Conservation (phyloP, 2,329 filamentous ascomycete species). For the Exserohilum rostratum region DNA sequence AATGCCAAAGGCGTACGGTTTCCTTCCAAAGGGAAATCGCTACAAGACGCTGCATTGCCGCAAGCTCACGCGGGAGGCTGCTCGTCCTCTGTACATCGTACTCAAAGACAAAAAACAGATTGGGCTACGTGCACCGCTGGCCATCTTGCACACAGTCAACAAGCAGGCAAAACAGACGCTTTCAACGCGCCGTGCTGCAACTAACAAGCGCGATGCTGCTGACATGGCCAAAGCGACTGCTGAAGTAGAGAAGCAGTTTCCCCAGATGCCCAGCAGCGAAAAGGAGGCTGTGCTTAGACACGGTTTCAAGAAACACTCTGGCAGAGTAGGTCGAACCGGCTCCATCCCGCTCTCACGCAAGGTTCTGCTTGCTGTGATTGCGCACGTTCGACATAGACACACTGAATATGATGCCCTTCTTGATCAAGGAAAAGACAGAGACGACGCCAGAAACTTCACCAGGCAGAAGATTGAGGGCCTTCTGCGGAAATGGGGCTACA, state of each 20-base stretch:
- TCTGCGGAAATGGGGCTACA: slow-evolving; percentile 34
- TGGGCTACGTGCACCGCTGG: slow-evolving; percentile 53
- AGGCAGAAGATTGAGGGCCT: slow-evolving; percentile 28
- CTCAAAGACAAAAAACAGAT: slow-evolving; percentile 37
- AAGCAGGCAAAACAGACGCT: slow-evolving; percentile 49
- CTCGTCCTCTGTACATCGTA: slow-evolving; percentile 37
- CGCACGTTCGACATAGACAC: slow-evolving; percentile 57
- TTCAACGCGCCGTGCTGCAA: slow-evolving; percentile 48
- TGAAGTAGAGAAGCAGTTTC: slow-evolving; percentile 50
- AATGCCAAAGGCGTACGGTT: slow-evolving; percentile 41
- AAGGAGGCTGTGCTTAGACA: slow-evolving; percentile 48
- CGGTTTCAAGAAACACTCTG: slow-evolving; percentile 54
- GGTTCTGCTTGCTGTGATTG: slow-evolving; percentile 56
- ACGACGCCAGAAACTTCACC: slow-evolving; percentile 32
- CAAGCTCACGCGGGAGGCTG: slow-evolving; percentile 38
- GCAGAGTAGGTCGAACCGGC: slow-evolving; percentile 56
- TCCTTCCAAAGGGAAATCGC: slow-evolving; percentile 41
- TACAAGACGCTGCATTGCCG: slow-evolving; percentile 46
- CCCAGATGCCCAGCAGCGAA: slow-evolving; percentile 48
- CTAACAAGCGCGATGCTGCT: slow-evolving; percentile 38
- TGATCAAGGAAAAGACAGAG: slow-evolving; percentile 19
- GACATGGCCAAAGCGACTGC: slow-evolving; percentile 28
- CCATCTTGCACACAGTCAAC: slow-evolving; percentile 49
- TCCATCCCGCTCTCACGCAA: slow-evolving; percentile 49
- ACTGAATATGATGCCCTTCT: slow-evolving; percentile 57